Evolutionary conservation across 2,329 filamentous ascomycete genomes (phyloP).

Genomic region (Aureobasidium sp.): DNA sequence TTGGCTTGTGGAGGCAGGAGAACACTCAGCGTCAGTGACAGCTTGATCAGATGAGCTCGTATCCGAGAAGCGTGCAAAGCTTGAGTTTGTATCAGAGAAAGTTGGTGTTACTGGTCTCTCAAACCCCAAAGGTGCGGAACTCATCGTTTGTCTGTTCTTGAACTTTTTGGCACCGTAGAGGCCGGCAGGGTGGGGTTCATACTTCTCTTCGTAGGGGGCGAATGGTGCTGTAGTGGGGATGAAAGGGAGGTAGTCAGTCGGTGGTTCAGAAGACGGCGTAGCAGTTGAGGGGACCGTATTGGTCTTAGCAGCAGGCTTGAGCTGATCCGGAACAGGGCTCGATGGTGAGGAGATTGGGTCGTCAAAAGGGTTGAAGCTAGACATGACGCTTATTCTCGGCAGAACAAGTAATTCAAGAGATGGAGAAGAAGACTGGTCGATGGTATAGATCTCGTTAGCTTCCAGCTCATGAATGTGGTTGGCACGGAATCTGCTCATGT

Average conservation of each 20-base stretch:
- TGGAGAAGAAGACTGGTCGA: neutral
- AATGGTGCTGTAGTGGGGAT: neutral
- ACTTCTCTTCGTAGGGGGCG: constrained; percentile 7
- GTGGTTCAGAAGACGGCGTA: neutral
- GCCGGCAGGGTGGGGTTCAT: constrained; percentile 1
- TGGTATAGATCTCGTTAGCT: neutral
- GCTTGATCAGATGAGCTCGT: neutral
- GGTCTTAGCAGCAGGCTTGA: neutral
- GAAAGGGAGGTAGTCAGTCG: neutral
- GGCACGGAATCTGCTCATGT: neutral
- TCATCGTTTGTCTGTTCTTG: neutral
- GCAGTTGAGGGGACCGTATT: neutral
- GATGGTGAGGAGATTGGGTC: neutral
- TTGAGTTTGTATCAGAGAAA: neutral
- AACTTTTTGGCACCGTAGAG: neutral
- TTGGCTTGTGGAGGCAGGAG: neutral
- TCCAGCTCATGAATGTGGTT: neutral
- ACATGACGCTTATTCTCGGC: neutral
- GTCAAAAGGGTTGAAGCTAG: constrained; percentile 9
- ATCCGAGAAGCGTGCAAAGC: neutral
- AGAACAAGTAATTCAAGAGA: neutral
- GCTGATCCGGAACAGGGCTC: neutral
- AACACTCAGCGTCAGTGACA: neutral
- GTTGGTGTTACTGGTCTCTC: neutral
- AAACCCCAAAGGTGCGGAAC: neutral